phyloP scores from a whole-genome alignment of 768 basidiomycete genomes.

The Lentinula detonsa region DNA sequence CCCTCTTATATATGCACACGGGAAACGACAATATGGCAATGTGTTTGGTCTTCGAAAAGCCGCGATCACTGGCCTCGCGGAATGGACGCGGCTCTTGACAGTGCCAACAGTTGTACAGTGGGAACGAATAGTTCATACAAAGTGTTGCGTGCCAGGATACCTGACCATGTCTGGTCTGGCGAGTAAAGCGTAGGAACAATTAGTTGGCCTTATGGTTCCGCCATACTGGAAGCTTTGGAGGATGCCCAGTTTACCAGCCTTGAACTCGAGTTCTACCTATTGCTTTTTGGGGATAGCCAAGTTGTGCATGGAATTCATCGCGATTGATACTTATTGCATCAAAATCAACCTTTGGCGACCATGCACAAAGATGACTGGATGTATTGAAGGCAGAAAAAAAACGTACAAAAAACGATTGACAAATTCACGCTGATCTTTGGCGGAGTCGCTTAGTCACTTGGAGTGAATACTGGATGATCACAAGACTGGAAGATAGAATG shows the following conservation, averaged over 20 bases:
- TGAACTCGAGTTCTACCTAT: not conserved
- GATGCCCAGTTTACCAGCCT: not conserved
- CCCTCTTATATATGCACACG: not conserved
- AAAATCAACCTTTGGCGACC: too few relatives aligned
- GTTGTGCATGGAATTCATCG: too few relatives aligned
- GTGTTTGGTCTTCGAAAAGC: not conserved
- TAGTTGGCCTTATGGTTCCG: not conserved
- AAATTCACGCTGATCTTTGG: not conserved
- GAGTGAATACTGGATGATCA: not conserved
- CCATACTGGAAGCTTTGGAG: not conserved
- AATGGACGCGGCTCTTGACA: not conserved
- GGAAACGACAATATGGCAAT: not conserved
- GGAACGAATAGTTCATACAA: not conserved
- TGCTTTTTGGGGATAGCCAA: not conserved
- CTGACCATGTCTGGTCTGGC: not conserved
- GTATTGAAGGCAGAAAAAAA: not conserved
- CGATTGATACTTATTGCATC: too few relatives aligned
- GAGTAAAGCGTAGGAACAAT: not conserved
- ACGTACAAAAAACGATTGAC: not conserved
- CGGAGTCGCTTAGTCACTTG: not conserved
- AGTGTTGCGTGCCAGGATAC: not conserved
- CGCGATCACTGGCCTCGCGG: conserved; percentile 7
- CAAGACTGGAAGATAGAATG: not conserved
- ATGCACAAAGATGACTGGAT: not conserved
- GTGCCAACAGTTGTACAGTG: not conserved